phyloP scores from a whole-genome alignment of 306 rosid genomes.

The Luffa aegyptiaca region DNA sequence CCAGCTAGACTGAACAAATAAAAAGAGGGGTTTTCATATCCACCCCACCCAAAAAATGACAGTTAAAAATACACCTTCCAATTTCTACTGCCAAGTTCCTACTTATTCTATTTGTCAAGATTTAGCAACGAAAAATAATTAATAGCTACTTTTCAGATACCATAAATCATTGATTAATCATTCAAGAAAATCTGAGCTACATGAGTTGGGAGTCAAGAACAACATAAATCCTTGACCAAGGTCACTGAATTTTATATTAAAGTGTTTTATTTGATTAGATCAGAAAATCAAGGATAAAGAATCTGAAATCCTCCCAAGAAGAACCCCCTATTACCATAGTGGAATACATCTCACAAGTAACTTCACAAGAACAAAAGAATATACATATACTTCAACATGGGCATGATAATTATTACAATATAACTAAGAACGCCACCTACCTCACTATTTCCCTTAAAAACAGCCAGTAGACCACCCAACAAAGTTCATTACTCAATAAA shows the following conservation, averaged over 20 bases:
- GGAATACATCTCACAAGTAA: background rate
- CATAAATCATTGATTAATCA: background rate
- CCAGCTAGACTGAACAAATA: background rate
- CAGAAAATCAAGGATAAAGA: no score
- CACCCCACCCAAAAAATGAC: background rate
- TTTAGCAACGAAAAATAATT: background rate
- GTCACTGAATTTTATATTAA: background rate
- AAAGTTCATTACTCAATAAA: background rate
- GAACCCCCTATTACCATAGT: background rate
- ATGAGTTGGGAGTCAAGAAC: background rate
- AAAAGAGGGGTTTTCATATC: background rate
- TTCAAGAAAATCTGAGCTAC: background rate
- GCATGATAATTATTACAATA: background rate
- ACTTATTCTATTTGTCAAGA: background rate
- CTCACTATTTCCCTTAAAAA: background rate
- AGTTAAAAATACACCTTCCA: background rate
- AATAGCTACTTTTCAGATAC: background rate
- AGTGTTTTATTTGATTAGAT: background rate
- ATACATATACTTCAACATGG: background rate
- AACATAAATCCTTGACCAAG: background rate
- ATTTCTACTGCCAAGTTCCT: background rate
- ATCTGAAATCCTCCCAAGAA: background rate
- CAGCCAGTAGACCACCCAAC: background rate
- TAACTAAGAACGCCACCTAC: background rate
- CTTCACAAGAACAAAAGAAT: background rate